These are phyloP conservation scores for Tetracentron sinense DNA, from an alignment of 164 flowering plant genomes.

Conservation along the genomic window DNA sequence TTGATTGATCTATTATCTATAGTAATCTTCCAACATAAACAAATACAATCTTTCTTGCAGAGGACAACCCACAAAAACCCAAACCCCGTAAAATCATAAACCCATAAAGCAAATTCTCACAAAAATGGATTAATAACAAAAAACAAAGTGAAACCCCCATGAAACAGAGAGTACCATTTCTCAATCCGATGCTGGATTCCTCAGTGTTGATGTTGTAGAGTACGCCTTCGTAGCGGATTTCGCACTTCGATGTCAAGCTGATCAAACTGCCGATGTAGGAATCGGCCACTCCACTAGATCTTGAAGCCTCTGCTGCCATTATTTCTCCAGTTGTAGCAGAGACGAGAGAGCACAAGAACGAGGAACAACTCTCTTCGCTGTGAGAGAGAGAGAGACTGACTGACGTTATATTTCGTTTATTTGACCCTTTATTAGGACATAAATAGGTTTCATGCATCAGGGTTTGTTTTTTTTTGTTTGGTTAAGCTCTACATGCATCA, in stretches of 20 bases:
- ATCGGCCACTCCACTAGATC: constrained; percentile 62
- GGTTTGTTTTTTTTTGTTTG: too few species aligned
- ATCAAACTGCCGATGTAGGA: constrained; percentile 93
- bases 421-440: too few species aligned
- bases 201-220: constrained; percentile 84
- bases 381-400: too few species aligned
- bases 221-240: constrained; percentile 88
- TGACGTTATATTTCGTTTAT: too few species aligned
- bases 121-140: background rate
- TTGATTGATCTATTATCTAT: too few species aligned
- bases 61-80: constrained; percentile 4
- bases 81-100: constrained; percentile 7
- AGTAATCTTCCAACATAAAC: too few species aligned
- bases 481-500: too few species aligned
- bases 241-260: constrained; percentile 85
- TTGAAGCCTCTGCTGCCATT: constrained; percentile 59
- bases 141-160: background rate
- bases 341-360: too few species aligned
- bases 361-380: too few species aligned
- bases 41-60: background rate
- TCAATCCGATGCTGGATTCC: constrained; percentile 83
- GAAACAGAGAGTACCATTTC: constrained; percentile 48
- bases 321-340: constrained; percentile 8
- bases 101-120: background rate
- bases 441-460: too few species aligned